A percentile compares a stretch with the other conserved stretches of the same genome.
These are phyloP conservation scores for Potentilla sterilis DNA, from an alignment of 306 rosid species.

Conservation along the genomic window DNA sequence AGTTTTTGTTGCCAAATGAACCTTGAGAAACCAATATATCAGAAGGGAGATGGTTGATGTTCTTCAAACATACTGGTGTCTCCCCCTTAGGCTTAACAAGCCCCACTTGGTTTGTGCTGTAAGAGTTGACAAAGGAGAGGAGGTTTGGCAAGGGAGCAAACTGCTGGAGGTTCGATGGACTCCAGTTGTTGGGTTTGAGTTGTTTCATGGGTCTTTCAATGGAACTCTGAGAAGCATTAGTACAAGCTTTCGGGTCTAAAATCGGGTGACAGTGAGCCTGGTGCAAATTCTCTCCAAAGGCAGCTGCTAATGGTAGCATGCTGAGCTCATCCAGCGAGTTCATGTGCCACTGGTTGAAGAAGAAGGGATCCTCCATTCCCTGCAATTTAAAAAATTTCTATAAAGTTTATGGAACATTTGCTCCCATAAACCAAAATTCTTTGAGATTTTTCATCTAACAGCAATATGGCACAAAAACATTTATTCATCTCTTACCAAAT, in stretches of 20 bases:
- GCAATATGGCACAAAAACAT: not conserved
- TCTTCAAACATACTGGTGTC: slow-evolving; percentile 33
- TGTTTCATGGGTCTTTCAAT: slow-evolving; percentile 51
- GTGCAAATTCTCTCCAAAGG: slow-evolving; percentile 63
- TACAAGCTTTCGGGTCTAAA: slow-evolving; percentile 42
- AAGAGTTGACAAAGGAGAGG: slow-evolving; percentile 48
- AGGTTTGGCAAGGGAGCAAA: slow-evolving; percentile 42
- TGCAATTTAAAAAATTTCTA: slow-evolving; percentile 22
- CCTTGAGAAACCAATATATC: slow-evolving; percentile 50
- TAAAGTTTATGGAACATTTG: not conserved
- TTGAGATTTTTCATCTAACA: not conserved
- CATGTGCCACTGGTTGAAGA: slow-evolving; percentile 60
- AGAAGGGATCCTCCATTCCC: slow-evolving; percentile 68
- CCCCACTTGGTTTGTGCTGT: slow-evolving; percentile 48
- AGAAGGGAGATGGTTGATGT: slow-evolving; percentile 33
- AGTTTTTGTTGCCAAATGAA: slow-evolving; percentile 40
- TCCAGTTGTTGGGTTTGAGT: slow-evolving; percentile 49
- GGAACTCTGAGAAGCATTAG: slow-evolving; percentile 34
- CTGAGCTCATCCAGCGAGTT: slow-evolving; percentile 49
- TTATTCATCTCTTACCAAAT: not conserved
- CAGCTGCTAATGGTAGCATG: slow-evolving; percentile 42
- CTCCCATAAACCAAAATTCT: not conserved
- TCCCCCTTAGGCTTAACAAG: slow-evolving; percentile 65
- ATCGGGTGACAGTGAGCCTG: slow-evolving; percentile 39
- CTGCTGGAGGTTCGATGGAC: slow-evolving; percentile 45